Base-by-base conservation (phyloP, 2,329 filamentous ascomycete genomes). In the Penicillium sp. region DNA sequence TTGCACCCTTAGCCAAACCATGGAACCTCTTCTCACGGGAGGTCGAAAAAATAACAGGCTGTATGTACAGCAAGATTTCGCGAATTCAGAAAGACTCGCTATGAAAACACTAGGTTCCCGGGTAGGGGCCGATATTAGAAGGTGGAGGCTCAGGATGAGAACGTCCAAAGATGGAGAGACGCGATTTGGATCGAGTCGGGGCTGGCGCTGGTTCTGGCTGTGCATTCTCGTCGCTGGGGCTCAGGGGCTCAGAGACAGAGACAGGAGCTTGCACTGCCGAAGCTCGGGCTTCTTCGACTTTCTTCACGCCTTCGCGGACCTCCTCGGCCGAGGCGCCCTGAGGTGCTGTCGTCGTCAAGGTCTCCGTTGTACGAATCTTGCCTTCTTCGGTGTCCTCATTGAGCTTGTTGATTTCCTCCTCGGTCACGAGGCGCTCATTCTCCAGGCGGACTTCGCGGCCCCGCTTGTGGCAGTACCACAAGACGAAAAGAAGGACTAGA, bases 401-500 rank as follows among this genome's bases (percentile, higher is more conserved):
- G 48, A 76, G 60, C 54, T 68, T 67, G 24, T 55, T 60, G 24
- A 76, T 70, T 57, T 78, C 75, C 35, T 72, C 68, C 55, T 77
- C 74, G 0, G 73, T 76, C 22, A 77, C 71, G 14, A 78, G 67
- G 13, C 76, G 73, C 56, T 83, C 81, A 45, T 77, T 83, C 66
- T 88, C 86, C 11, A 97, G 81, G 45, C 94, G 83, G 6, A 85
- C 86, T 75, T 99, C 92, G 40, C 85, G 85, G 35, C 94, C 94
- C 48, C 94, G 88, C 77, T 97, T 97, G 74, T 97, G 88, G 75
- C 92, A 97, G 75, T 97, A 99, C 92, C 92, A 99, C 63, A 97
- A 86, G 40, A 95, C 90, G 68, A 96, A 94, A 50, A 99, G 81
- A 14, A 97, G 80, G 48, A 97, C 89, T 89, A 30, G 28, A 7